Evolutionary conservation across 108 stramenopile species (phyloP), one percentile per base, ranked within the genome.

Genomic region (Chaetoceros tenuissimus): DNA sequence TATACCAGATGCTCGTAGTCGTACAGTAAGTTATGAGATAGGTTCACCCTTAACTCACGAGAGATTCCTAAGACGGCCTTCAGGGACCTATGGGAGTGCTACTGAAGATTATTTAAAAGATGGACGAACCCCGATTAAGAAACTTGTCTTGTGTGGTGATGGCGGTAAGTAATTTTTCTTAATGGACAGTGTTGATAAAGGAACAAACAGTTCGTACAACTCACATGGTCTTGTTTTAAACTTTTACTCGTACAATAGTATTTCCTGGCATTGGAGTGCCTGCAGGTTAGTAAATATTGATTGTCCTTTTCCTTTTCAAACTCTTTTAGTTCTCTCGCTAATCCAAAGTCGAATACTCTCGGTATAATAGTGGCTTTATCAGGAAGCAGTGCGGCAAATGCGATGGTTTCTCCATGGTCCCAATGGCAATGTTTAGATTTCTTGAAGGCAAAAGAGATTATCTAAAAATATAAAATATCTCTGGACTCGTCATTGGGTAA

Each of bases 41-140:
- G 95, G 86, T 24, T 90, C 87, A 26, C 95, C 95, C 2, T 52
- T 96, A 30, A 96, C 95, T 21, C 95, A 96, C 64, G 86, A 92
- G 64, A 63, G 89, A 24, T 96, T 84, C 63, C 60, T 91, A 56
- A 48, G 90, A 48, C 75, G 95, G 13, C 82, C 83, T 19, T 46
- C 57, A 23, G 94, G 90, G 18, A 90, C 81, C 1, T 96, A 96
- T 72, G 95, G 95, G 1, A 80, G 87, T 16, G 89, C 87, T 3
- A 79, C 81, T 31, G 87, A 88, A 69, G 83, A 87, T 58, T 88
- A 85, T 48, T 57, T 92, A 27, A 73, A 77, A 20, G 84, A 92
- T 69, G 90, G 90, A 7, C 73, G 67, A 51, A 88, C 86, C 25
- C 72, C 78, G 0, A 73, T 87, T 31, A n/a, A 62, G 3, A 85